These are phyloP conservation scores for Emericellopsis terricola DNA, from an alignment of 495 filamentous ascomycete species.

Conservation along the genomic window DNA sequence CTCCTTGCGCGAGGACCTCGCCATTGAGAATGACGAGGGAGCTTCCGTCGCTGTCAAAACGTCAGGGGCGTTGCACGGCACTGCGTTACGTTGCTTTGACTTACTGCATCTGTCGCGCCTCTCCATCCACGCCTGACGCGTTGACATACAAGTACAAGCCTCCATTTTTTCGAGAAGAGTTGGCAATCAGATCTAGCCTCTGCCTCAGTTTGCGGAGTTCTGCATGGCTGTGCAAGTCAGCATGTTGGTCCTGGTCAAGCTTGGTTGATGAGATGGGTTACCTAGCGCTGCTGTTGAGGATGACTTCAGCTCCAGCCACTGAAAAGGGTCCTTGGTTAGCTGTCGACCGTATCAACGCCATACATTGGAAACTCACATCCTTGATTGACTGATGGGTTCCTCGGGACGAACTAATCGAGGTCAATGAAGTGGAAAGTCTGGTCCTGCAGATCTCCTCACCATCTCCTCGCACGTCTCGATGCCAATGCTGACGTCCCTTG, in stretches of 20 bases:
- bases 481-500: conserved; percentile 52
- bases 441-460: too few relatives aligned
- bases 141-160: conserved; percentile 66
- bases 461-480: conserved; percentile 69
- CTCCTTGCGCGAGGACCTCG: conserved; percentile 47
- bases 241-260: not conserved
- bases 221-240: not conserved
- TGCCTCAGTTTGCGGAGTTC: conserved; percentile 58
- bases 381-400: not conserved
- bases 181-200: conserved; percentile 53
- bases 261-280: conserved; percentile 45
- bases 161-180: conserved; percentile 58
- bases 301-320: conserved; percentile 47
- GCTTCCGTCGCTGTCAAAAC: conserved; percentile 58
- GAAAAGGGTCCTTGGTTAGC: not conserved
- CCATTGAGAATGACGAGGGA: conserved; percentile 62
- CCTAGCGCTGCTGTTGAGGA: conserved; percentile 63
- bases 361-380: not conserved
- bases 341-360: too few relatives aligned
- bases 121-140: conserved; percentile 54
- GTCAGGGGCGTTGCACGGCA: too few relatives aligned
- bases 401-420: conserved; percentile 3
- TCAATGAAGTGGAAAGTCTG: too few relatives aligned
- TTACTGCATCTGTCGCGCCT: conserved; percentile 42
- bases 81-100: too few relatives aligned